phyloP scores from a whole-genome alignment of 352 stramenopile species.

The Pythium sp. region DNA sequence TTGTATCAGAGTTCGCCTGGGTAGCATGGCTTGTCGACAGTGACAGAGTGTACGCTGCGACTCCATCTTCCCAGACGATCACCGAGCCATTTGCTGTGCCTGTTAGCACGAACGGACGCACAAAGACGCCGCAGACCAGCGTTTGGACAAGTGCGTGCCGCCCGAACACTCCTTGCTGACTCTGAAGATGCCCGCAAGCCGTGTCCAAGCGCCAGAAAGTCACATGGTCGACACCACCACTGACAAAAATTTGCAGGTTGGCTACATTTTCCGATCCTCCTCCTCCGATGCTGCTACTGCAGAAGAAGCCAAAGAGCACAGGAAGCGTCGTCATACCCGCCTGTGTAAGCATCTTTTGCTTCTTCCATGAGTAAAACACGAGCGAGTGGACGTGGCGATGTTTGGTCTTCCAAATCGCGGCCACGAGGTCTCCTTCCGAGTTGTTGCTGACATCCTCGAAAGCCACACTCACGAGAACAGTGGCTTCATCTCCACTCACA shows the following conservation, averaged over 20 bases:
- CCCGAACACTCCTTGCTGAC: constrained; percentile 65
- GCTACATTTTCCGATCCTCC: neutral
- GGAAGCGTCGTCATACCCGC: constrained; percentile 50
- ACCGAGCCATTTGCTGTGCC: constrained; percentile 46
- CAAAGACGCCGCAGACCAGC: constrained; percentile 35
- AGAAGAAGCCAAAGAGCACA: constrained; percentile 61
- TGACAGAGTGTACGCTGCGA: constrained; percentile 44
- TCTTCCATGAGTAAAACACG: constrained; percentile 44
- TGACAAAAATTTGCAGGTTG: constrained; percentile 37
- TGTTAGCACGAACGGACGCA: constrained; percentile 50
- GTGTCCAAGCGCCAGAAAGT: constrained; percentile 60
- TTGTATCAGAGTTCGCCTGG: neutral
- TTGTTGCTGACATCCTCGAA: constrained; percentile 24
- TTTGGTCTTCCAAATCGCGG: constrained; percentile 47
- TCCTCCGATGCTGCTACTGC: neutral
- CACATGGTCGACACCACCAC: constrained; percentile 64
- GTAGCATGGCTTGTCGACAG: constrained; percentile 3
- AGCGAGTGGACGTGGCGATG: constrained; percentile 40
- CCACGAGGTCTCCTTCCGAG: constrained; percentile 37
- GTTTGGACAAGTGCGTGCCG: constrained; percentile 56
- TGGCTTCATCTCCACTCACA: neutral
- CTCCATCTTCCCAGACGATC: constrained; percentile 53
- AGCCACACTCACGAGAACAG: constrained; percentile 23
- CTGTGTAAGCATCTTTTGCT: constrained; percentile 24
- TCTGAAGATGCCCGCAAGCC: constrained; percentile 41